These are phyloP conservation scores for Akanthomyces uredinophilus DNA, from an alignment of 2,329 filamentous ascomycete species.

Conservation along the genomic window DNA sequence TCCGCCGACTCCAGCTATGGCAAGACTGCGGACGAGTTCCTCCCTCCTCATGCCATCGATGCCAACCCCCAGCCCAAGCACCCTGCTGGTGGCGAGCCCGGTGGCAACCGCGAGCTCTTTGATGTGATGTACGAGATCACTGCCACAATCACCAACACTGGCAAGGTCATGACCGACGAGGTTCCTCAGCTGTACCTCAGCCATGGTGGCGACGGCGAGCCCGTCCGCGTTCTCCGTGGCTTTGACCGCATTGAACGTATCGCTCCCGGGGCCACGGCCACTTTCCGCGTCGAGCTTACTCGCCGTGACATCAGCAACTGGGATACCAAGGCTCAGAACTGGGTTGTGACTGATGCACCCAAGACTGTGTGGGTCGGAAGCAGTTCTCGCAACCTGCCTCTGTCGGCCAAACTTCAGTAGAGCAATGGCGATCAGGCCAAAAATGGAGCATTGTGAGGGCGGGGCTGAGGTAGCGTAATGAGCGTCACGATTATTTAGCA, in stretches of 20 bases:
- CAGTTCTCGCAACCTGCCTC: slow-evolving; percentile 50
- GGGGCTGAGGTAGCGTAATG: slow-evolving; percentile 5
- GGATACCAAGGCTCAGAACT: slow-evolving; percentile 76
- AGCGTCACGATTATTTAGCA: slow-evolving; percentile 5
- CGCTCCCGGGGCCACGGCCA: slow-evolving; percentile 59
- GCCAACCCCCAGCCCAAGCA: slow-evolving; percentile 51
- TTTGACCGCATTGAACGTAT: slow-evolving; percentile 73
- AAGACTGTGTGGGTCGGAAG: slow-evolving; percentile 53
- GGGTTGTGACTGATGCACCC: slow-evolving; percentile 54
- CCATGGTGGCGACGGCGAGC: slow-evolving; percentile 73
- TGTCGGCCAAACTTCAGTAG: slow-evolving; percentile 29
- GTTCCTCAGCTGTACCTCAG: slow-evolving; percentile 74
- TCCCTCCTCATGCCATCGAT: slow-evolving; percentile 55
- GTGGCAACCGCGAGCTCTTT: slow-evolving; percentile 61
- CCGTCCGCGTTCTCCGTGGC: slow-evolving; percentile 61
- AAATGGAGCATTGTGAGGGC: neutral
- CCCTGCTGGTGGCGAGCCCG: slow-evolving; percentile 48
- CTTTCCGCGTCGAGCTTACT: slow-evolving; percentile 65
- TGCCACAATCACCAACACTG: slow-evolving; percentile 68
- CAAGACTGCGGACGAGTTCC: slow-evolving; percentile 48
- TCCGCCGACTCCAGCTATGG: slow-evolving; percentile 58
- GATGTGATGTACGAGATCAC: slow-evolving; percentile 64
- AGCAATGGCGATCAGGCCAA: neutral
- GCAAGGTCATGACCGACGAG: slow-evolving; percentile 59
- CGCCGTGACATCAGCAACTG: slow-evolving; percentile 84